phyloP scores from a whole-genome alignment of 2,329 filamentous ascomycete genomes.

The Calonectria pseudoturangicola region DNA sequence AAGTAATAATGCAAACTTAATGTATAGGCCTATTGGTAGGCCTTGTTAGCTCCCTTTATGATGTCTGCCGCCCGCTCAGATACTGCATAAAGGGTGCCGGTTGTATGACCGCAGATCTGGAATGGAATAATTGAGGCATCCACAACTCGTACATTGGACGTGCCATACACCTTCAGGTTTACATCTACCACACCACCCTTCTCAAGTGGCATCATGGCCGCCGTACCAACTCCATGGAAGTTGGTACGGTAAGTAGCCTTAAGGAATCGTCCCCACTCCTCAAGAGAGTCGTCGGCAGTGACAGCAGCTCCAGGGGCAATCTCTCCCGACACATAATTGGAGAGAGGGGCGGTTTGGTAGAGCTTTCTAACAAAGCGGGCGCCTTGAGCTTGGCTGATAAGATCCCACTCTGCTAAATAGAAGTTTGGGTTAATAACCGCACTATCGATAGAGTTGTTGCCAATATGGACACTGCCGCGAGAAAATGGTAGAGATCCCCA shows the following conservation, averaged over 20 bases:
- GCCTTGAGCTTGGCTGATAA: background rate
- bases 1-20: too few species aligned
- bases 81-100: conserved; percentile 13
- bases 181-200: conserved; percentile 56
- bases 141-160: conserved; percentile 59
- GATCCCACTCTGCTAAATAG: conserved; percentile 15
- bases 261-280: background rate
- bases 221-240: conserved; percentile 66
- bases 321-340: background rate
- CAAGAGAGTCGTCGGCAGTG: background rate
- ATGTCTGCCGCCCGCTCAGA: background rate
- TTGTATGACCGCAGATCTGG: conserved; percentile 6
- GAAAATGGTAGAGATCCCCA: conserved; percentile 9
- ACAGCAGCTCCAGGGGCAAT: background rate
- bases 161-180: conserved; percentile 12
- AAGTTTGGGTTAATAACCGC: conserved; percentile 18
- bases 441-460: background rate
- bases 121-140: conserved; percentile 46
- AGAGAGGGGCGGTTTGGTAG: conserved; percentile 1
- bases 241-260: conserved; percentile 16
- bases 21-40: too few species aligned
- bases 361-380: conserved; percentile 13
- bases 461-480: background rate
- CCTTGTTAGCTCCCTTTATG: background rate
- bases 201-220: conserved; percentile 69